Base-by-base conservation (phyloP, 2,329 filamentous ascomycete species). In the Ascochyta fabae region DNA sequence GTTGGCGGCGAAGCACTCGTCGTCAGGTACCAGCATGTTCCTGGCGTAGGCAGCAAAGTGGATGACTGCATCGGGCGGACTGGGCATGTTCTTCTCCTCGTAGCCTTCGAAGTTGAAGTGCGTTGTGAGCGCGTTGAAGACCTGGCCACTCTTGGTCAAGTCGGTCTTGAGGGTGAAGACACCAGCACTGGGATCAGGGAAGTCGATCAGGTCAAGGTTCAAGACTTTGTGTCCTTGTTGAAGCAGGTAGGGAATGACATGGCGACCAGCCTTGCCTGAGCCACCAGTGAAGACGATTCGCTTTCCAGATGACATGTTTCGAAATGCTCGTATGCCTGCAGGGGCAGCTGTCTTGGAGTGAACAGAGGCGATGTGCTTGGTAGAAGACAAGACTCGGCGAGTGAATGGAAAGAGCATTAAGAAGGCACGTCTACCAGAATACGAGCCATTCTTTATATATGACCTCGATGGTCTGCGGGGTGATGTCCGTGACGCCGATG, bases 11-110 rank as follows among this genome's bases (percentile, higher is more conserved):
- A 85, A 88, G 47, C 79, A 82, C 65, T 86, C 83, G 47, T 82
- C 84, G 65, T 88, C 85, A 0, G 84, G 84, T 0, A 86, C 84
- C 2, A 87, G 77, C 80, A 87, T 81, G 62, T 86, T 85, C 24
- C 85, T 78, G 0, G 86, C 81, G 42, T 68, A 84, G 0, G 83
- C 85, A 13, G 80, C 83, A 47, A 87, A 84, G 68, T 88, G 86
- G 46, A 88, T 85, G 47, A 88, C 82, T 0, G 82, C 85, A 64
- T 87, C 84, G 0, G 86, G 85, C 0, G 77, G 76, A 0, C 71
- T 67, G 16, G 78, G 79, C 4, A 75, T 71, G 40, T 75, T 53
- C 46, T 76, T 71, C n/a, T 77, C 75, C 26, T 78, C 78, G 63
- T 81, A 83, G 47, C 80, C 80, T 12, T 68, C 68, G 62, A 84